Evolutionary conservation across 1,284 basidiomycete species (phyloP), one percentile per base, ranked within the genome.

Genomic region (Taiwanofungus camphoratus): DNA sequence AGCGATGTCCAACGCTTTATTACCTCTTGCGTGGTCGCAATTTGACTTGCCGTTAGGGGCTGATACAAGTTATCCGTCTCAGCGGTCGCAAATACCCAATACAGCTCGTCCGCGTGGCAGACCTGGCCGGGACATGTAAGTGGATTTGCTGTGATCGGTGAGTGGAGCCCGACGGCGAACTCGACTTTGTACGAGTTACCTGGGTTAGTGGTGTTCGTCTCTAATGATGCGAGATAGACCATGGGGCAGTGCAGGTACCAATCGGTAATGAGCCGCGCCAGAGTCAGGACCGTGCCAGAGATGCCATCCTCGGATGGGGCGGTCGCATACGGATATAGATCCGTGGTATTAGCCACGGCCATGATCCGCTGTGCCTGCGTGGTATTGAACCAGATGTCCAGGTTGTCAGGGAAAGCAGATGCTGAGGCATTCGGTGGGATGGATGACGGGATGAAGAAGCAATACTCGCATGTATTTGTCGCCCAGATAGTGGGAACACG

Each of bases 61-160:
- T 49, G 48, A 18, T 49, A 45, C 27, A 49, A 41, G 32, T 42
- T 40, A 19, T 49, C 48, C 20, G 48, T 49, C 41, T 49, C 48
- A 2, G 48, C 48, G 16, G 48, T 49, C 21, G 44, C 48, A 24
- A 49, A 49, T 6, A 49, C 48, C 43, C 44, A 49, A 41, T 49
- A 49, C 15, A 49, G 37, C 22, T 49, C 48, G 23, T 49, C 48
- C 21, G 43, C 48, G 18, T 49, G 48, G 40, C 48, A 49, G n/a
- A 49, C 48, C 34, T 49, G 48, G 13, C 48, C 48, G 16, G 35
- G 30, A 32, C 48, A 49, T 5, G 48, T 49, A 30, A 18, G 34
- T 4, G 48, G 48, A 23, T 49, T 49, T 22, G 48, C 34, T 27
- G 48, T 49, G 30, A 49, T 29, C 23, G 48, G 39, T 5, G 48